Evolutionary conservation across 257 asterid species (phyloP).

Genomic region (Primulina tabacum): DNA sequence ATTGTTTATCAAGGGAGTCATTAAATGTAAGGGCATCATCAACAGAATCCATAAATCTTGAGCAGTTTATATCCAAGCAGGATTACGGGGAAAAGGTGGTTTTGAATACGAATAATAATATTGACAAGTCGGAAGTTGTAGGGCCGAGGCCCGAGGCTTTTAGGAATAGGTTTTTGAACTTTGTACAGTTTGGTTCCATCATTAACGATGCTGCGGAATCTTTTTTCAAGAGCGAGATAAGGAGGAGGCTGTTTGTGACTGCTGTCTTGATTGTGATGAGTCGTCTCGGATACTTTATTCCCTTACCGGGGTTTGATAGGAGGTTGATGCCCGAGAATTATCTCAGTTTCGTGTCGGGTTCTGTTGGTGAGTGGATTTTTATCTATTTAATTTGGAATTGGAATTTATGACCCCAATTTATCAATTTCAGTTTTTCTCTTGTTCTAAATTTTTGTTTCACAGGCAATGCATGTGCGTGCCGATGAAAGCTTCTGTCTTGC

Average conservation of each 20-base stretch:
- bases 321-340: constrained; percentile 86
- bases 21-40: constrained; percentile 46
- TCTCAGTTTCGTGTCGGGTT: constrained; percentile 82
- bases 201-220: constrained; percentile 73
- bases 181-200: constrained; percentile 67
- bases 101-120: constrained; percentile 2
- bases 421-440: constrained; percentile 4
- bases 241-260: constrained; percentile 88
- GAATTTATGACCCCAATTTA: background rate
- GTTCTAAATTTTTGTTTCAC: background rate
- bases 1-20: constrained; percentile 26
- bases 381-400: background rate
- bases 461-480: background rate
- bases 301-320: constrained; percentile 93
- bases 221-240: constrained; percentile 94
- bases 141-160: constrained; percentile 43
- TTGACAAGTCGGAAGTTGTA: constrained; percentile 21
- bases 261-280: constrained; percentile 68
- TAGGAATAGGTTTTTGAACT: constrained; percentile 70
- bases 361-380: constrained; percentile 58
- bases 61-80: constrained; percentile 34
- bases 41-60: constrained; percentile 45
- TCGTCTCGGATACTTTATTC: constrained; percentile 89
- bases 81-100: constrained; percentile 29
- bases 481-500: background rate